Evolutionary conservation across 1,139 yeast genomes (phyloP).

Genomic region (Citeromyces hawaiiensis): DNA sequence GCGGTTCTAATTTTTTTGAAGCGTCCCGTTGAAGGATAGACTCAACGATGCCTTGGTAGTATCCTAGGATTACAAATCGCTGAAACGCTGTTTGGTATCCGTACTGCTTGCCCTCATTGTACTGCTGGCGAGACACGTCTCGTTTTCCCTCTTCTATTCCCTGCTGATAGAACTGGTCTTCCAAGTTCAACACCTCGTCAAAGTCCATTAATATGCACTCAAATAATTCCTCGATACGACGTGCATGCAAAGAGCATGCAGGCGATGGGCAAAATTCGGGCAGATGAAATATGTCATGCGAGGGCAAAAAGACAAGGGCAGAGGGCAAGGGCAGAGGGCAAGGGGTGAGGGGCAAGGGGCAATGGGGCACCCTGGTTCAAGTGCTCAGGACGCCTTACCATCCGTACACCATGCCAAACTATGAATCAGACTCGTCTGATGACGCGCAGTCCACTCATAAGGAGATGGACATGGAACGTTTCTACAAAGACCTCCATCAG

Average conservation of each 20-base stretch:
- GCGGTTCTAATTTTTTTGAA: neutral
- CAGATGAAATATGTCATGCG: too few species aligned
- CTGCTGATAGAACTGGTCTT: constrained; percentile 28
- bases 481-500: constrained; percentile 2
- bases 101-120: constrained; percentile 35
- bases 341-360: too few species aligned
- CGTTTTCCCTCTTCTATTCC: constrained; percentile 34
- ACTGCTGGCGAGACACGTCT: constrained; percentile 26
- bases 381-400: too few species aligned
- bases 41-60: constrained; percentile 21
- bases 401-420: neutral
- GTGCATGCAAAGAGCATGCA: too few species aligned
- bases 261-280: too few species aligned
- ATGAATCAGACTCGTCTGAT: constrained; percentile 3
- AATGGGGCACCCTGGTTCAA: too few species aligned
- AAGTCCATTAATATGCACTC: constrained; percentile 7
- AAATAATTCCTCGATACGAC: neutral
- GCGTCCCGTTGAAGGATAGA: neutral
- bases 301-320: too few species aligned
- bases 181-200: constrained; percentile 30
- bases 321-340: too few species aligned
- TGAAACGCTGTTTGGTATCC: constrained; percentile 52
- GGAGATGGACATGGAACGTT: constrained; percentile 3
- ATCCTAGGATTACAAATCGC: constrained; percentile 35
- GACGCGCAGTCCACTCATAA: constrained; percentile 5